A percentile compares a stretch with the other conserved stretches of the same genome.
Conservation (phyloP, 352 stramenopile species). For the Phytophthora parvispora region DNA sequence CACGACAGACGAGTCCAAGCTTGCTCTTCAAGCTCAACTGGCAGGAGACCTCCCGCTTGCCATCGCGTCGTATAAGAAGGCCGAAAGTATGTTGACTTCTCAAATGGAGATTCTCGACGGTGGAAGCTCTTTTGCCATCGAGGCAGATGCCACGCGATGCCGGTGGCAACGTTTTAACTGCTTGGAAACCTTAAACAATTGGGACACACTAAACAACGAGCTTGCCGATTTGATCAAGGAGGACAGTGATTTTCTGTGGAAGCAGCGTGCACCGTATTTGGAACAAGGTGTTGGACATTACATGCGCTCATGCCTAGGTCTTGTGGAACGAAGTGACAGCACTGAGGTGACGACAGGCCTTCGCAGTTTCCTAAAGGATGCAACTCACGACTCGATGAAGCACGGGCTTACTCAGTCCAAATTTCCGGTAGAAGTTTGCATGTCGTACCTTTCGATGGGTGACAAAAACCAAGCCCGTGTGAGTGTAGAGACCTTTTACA, state of each 20-base stretch:
- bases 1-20: slow-evolving; percentile 61
- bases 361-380: slow-evolving; percentile 27
- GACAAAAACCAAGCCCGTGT: slow-evolving; percentile 61
- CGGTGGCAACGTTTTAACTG: slow-evolving; percentile 74
- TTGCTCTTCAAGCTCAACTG: slow-evolving; percentile 72
- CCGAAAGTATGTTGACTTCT: slow-evolving; percentile 51
- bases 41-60: slow-evolving; percentile 77
- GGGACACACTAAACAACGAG: slow-evolving; percentile 66
- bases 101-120: slow-evolving; percentile 54
- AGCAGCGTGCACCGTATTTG: slow-evolving; percentile 68
- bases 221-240: slow-evolving; percentile 28
- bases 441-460: slow-evolving; percentile 52
- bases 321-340: slow-evolving; percentile 19
- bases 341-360: slow-evolving; percentile 26
- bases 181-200: slow-evolving; percentile 77
- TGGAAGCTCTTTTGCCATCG: slow-evolving; percentile 24
- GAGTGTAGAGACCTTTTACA: slow-evolving; percentile 72
- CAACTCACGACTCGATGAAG: slow-evolving; percentile 39
- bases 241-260: slow-evolving; percentile 58
- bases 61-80: slow-evolving; percentile 79
- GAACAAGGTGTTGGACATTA: slow-evolving; percentile 73
- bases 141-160: slow-evolving; percentile 65
- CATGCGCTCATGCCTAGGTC: slow-evolving; percentile 54
- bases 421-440: slow-evolving; percentile 64
- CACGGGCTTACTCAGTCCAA: slow-evolving; percentile 49